Percentiles rank a stretch among this genome's conserved stretches.
Conservation (phyloP, 768 basidiomycete genomes). For the Suillus subluteus region DNA sequence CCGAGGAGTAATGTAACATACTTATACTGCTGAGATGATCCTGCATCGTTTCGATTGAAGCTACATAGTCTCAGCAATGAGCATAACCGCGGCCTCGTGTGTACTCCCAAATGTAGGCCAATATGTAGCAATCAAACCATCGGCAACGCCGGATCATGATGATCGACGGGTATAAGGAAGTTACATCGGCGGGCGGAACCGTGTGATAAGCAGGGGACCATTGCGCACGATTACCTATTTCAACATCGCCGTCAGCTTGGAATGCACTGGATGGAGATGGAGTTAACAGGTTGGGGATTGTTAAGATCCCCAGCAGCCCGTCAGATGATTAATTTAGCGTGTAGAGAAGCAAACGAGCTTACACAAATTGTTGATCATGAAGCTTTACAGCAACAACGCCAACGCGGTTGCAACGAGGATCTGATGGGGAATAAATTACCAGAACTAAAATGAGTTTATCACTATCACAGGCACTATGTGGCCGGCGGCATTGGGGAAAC, state of each 20-base stretch:
- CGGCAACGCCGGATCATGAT: constrained; percentile 3
- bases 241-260: constrained; percentile 6
- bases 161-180: neutral
- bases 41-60: neutral
- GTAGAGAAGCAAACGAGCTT: constrained; percentile 3
- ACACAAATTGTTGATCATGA: constrained; percentile 4
- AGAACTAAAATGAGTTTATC: neutral
- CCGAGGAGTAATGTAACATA: constrained; percentile 1
- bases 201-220: neutral
- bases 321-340: neutral
- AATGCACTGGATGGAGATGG: neutral
- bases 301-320: neutral
- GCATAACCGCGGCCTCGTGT: neutral
- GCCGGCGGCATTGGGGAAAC: constrained; percentile 5
- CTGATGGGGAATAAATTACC: neutral
- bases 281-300: neutral
- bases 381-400: neutral
- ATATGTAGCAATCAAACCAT: neutral
- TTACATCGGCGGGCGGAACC: neutral
- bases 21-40: neutral
- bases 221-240: neutral
- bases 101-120: neutral
- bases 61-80: neutral
- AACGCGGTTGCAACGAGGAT: constrained; percentile 6
- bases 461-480: constrained; percentile 2